These are phyloP conservation scores for Rutidosis leptorrhynchoides DNA, from an alignment of 129 eudicot genomes.

Conservation along the genomic window DNA sequence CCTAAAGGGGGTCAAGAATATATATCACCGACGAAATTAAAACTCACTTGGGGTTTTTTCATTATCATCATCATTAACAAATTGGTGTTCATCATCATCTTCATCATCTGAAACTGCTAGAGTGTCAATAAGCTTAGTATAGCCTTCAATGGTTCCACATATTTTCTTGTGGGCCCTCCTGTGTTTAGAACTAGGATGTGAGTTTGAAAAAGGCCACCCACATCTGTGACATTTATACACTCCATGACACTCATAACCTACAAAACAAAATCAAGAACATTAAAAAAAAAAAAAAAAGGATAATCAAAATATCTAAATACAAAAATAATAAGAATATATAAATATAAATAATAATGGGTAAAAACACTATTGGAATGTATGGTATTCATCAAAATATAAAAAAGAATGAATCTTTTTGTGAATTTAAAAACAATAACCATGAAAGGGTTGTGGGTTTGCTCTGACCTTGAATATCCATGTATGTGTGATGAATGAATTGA, in stretches of 20 bases:
- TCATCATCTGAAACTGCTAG: slow-evolving; percentile 48
- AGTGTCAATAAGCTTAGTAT: slow-evolving; percentile 36
- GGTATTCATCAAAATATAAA: not conserved
- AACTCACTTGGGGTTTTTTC: slow-evolving; percentile 59
- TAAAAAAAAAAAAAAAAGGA: not conserved
- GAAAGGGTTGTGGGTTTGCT: slow-evolving; percentile 18
- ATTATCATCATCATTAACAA: slow-evolving; percentile 38
- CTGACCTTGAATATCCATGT: slow-evolving; percentile 31
- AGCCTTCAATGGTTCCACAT: slow-evolving; percentile 84
- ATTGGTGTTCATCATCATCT: slow-evolving; percentile 36
- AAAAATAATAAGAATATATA: not conserved
- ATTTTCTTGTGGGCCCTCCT: slow-evolving; percentile 83
- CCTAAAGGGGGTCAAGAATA: slow-evolving; percentile 11
- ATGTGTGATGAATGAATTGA: not conserved
- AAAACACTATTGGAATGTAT: not conserved
- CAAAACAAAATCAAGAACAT: slow-evolving; percentile 22
- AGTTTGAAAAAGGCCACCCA: slow-evolving; percentile 86
- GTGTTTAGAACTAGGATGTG: slow-evolving; percentile 79
- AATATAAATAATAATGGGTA: no score
- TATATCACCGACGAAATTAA: not conserved
- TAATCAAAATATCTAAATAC: not conserved
- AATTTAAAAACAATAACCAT: slow-evolving; percentile 4
- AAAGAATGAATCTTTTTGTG: not conserved
- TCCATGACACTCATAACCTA: slow-evolving; percentile 50
- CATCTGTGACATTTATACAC: slow-evolving; percentile 57